Base-by-base conservation (phyloP, 805 yeast genomes). In the Ogataea salicorniae region DNA sequence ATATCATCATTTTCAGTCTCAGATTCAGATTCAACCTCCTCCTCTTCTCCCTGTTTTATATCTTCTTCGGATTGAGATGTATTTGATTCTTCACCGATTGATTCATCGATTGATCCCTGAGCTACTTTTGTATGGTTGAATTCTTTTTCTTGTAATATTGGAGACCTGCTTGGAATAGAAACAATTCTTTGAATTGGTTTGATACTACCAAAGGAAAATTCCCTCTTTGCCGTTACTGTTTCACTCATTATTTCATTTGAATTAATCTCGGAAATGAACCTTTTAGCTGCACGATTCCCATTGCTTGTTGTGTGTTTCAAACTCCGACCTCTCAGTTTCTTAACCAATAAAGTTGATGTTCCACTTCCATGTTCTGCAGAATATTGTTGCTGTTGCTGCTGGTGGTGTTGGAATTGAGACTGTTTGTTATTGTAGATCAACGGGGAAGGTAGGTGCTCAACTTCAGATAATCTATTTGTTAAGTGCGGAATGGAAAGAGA, bases 101-200 rank as follows among this genome's bases (percentile, higher is more conserved):
- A 9, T 17, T 39, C 50, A n/a, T 52, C 45, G 6, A 33, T 7
- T 8, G 34, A 52, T n/a, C 39, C 47, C 34, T 41, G 38, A 17
- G 43, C 23, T 11, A 45, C 49, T 16, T 50, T 50, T n/a, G 39
- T 42, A 13, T 45, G 23, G 20, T 48, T 46, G 17, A 51, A 41
- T 6, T 45, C 48, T 17, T 44, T 39, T 38, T 59, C 61, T 34
- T 51, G 50, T 15, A 50, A 6, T 4, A 50, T 44, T 4, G 62
- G 56, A 29, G 58, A 51, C 36, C 50, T 43, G 26, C 53, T 36
- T 0, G 68, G 68, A 6, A 62, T 53, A 5, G 68, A 60, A 4
- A 54, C 68, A 9, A 61, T 54, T 48, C 69, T 52, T 40, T 58
- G 59, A 5, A 62, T 58, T 1, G 68, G 67, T 38, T 51, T 57